Base-by-base conservation (phyloP, 257 asterid genomes). In the Misopates orontium region DNA sequence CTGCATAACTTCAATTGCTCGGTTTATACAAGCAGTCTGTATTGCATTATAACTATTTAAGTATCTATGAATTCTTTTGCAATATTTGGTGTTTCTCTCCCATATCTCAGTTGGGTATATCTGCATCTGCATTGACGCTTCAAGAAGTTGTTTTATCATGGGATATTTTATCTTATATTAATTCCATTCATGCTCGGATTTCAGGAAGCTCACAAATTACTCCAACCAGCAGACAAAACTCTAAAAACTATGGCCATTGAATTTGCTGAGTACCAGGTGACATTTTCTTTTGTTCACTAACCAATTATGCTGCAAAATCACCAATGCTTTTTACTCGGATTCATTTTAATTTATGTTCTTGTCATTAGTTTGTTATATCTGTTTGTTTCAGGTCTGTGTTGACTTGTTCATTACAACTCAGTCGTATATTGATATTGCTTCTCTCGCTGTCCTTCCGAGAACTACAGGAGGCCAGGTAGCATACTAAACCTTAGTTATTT, bases 401-500 rank as follows among this genome's bases (percentile, higher is more conserved):
- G 99, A 94, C 83, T 80, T 94, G 87, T 94, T 94, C 74, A 77
- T 94, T 71, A 88, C 99, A 39, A 75, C 99, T 32, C 99, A 94
- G 82, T 47, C 94, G 53, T 94, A 94, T 67, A 89, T 88, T 16
- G 99, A 94, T 77, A 83, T 90, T 45, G 96, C 99, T 75, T 94
- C 99, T 54, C 89, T 94, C 73, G 88, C 97, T 7, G 96, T 85
- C 70, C 61, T 94, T 66, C 96, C 96, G 60, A 88, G 84, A 78
- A 94, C 96, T 52, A 90, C 99, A 23, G 99, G 99, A 60, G 99
- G 99, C 77, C 95, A 86, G 97, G 99, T 85, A 85, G 71, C 55
- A 73, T 69, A 64, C 24, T 36, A 66, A 55, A 55, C 36, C 41
- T 67, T 17, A 39, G 62, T 51, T 67, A 56, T 62, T 70, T 40